Base-by-base conservation (phyloP, 2,329 filamentous ascomycete genomes). In the Verticillium nonalfalfae region DNA sequence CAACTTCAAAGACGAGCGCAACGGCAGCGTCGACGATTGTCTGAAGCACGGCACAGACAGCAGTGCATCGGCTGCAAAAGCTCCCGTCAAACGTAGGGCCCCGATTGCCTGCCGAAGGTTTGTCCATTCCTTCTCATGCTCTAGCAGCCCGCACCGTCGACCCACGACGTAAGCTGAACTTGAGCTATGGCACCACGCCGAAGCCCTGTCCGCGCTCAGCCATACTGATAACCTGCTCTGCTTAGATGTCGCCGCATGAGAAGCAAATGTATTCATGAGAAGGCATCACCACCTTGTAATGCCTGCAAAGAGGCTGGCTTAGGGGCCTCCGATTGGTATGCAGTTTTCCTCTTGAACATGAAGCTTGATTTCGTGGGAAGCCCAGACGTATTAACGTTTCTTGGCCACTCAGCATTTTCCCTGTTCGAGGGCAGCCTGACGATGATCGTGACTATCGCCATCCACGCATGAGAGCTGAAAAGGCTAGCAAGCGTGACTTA, bases 401-500 rank as follows among this genome's bases (percentile, higher is more conserved):
- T 52, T 39, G 31, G 5, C 40, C 57, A 4, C 13, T 56, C 60
- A 85, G 83, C 68, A 68, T 78, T 45, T 85, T 85, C 65, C 80
- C 81, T 0, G 73, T 75, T 18, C 79, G 83, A 58, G 83, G 83
- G 50, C 78, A 83, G 55, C 76, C 78, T 10, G 82, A 85, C 62
- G 71, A 77, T 66, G 83, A 86, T 68, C 81, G 83, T 39, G 78
- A 80, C 13, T 85, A 82, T 64, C 81, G 83, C 55, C 83, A 85
- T 68, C 83, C 82, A 61, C 81, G 82, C 34, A 72, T 77, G 65
- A 78, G 79, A 64, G 73, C 77, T 40, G 80, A 83, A 59, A 82
- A 78, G 70, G 71, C 71, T 60, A 66, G 68, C 63, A 80, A 78
- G 63, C 72, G 72, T 56, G 75, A 77, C 50, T 70, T 71, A 7